Evolutionary conservation across 2,329 filamentous ascomycete species (phyloP), one percentile per base, ranked within the genome.

Genomic region (Pestalotiopsis sp.): DNA sequence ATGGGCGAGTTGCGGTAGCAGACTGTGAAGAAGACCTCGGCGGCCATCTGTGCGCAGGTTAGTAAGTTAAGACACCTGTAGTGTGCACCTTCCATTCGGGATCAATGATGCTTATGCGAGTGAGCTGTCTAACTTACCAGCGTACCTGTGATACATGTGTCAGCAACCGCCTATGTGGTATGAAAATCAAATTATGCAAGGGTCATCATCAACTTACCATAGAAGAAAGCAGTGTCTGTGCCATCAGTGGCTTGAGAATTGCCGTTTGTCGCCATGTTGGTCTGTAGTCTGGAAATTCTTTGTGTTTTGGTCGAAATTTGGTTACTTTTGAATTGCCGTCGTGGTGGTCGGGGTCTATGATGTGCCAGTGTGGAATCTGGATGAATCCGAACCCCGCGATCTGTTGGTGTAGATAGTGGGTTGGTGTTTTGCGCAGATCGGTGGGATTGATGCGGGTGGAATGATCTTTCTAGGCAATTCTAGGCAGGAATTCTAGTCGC

Each of bases 21-120:
- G 58, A 97, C 94, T 41, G 92, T 92, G 82, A 92, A 92, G 74
- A 98, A 93, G 75, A 98, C 91, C 76, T 92, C 89, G 0, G 92
- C 90, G n/a, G 91, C 92, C 94, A 98, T 98, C 77, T 86, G 62
- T 17, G 17, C 4, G 14, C 20, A 27, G 25, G 63, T 65, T 13
- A 62, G 59, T 4, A 68, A 20, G 45, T 75, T 17, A 73, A 69
- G 60, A 73, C 9, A 5, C 9, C 7, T 36, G 31, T 9, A 36
- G 31, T 9, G 66, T 6, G 56, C 56, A 23, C 61, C 36, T 20
- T 36, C 31, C 31, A 9, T 36, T 9, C 6, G 31, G 31, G 31
- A 36, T 9, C 31, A 36, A 36, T 9, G 36, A 41, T 63, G 9
- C 20, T 11, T 17, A 25, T 9, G 9, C 36, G 12, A 14, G 60